These are phyloP conservation scores for Parathielavia appendiculata DNA, from an alignment of 495 filamentous ascomycete genomes.

Conservation along the genomic window DNA sequence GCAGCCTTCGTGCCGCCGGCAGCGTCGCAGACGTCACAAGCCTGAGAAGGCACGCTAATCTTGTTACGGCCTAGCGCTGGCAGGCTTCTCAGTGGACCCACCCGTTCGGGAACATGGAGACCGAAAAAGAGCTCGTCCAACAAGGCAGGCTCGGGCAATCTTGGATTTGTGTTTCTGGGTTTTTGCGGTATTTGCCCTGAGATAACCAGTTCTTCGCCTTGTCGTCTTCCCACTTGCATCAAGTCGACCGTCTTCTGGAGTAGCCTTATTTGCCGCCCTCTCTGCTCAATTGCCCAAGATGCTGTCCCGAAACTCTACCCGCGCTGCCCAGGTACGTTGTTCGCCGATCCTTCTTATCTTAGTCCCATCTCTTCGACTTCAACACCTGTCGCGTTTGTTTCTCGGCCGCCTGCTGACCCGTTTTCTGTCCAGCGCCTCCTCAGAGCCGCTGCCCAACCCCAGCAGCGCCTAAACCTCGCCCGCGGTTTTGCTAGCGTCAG, in stretches of 20 bases:
- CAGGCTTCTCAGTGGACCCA: constrained; percentile 15
- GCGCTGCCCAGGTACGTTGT: constrained; percentile 43
- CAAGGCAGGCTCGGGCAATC: constrained; percentile 17
- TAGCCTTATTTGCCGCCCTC: not conserved
- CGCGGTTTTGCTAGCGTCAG: constrained; percentile 67
- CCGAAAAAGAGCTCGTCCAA: constrained; percentile 27
- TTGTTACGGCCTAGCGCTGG: constrained; percentile 10
- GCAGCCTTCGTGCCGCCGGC: constrained; percentile 7
- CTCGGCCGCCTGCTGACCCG: constrained; percentile 29
- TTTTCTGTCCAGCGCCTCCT: constrained; percentile 47
- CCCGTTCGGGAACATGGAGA: constrained; percentile 25
- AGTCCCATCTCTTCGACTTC: constrained; percentile 8
- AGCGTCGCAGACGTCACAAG: constrained; percentile 22
- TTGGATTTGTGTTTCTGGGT: constrained; percentile 18
- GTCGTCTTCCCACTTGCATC: constrained; percentile 11
- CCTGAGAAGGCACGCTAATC: constrained; percentile 5
- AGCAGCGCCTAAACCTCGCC: constrained; percentile 39
- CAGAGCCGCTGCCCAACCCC: constrained; percentile 48
- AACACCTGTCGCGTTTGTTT: not conserved
- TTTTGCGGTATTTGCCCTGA: constrained; percentile 34
- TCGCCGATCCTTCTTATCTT: not conserved
- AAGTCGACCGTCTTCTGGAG: constrained; percentile 10
- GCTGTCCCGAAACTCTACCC: constrained; percentile 56
- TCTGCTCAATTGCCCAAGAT: constrained; percentile 40
- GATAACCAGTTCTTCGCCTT: constrained; percentile 11